Percentiles rank a stretch among this genome's conserved stretches.
phyloP scores from a whole-genome alignment of 257 asterid species.

The Handroanthus guayacan region DNA sequence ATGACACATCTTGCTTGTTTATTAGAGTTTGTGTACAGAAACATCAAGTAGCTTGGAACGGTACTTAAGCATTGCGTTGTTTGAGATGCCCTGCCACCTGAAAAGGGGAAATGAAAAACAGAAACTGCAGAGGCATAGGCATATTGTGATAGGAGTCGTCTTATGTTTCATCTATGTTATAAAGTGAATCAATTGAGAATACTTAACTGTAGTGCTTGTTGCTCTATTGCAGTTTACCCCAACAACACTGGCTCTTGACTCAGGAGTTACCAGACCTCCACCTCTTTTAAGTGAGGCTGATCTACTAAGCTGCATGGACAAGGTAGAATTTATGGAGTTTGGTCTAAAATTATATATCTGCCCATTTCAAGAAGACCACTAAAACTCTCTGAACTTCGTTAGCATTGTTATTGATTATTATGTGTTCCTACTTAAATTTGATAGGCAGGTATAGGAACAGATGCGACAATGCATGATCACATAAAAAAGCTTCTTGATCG shows the following conservation, averaged over 20 bases:
- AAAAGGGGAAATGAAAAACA: constrained; percentile 28
- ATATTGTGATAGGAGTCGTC: not conserved
- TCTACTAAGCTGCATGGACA: constrained; percentile 94
- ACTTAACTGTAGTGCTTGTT: constrained; percentile 27
- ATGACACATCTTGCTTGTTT: not conserved
- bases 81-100: constrained; percentile 29
- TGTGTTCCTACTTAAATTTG: constrained; percentile 33
- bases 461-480: constrained; percentile 99
- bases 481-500: constrained; percentile 98
- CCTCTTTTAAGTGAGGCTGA: constrained; percentile 97
- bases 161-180: constrained; percentile 24
- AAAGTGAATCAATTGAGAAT: constrained; percentile 17
- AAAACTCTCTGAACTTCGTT: constrained; percentile 20
- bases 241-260: constrained; percentile 83
- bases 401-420: constrained; percentile 13
- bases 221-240: constrained; percentile 77
- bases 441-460: constrained; percentile 96
- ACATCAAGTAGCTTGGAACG: constrained; percentile 25
- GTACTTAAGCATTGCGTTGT: not conserved
- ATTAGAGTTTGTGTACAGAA: constrained; percentile 9
- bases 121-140: constrained; percentile 18
- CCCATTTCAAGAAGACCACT: constrained; percentile 1
- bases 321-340: constrained; percentile 52
- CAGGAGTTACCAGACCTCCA: constrained; percentile 97
- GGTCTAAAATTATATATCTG: constrained; percentile 24